Evolutionary conservation across 768 basidiomycete species (phyloP).

Genomic region (Leccinum imitatum): DNA sequence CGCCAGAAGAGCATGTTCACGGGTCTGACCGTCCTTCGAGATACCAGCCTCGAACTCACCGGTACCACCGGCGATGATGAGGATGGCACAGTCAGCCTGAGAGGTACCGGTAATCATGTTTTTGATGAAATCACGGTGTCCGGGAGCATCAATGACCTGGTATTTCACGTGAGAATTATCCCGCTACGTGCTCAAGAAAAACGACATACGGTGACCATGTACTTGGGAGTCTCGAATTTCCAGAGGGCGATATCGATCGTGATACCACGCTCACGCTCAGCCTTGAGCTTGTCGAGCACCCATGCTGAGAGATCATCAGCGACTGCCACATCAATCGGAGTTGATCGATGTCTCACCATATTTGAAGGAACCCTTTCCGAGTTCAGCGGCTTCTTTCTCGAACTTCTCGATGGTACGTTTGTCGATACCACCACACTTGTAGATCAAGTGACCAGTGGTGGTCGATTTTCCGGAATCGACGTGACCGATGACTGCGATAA

Average conservation of each 20-base stretch:
- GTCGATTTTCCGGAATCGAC: conserved; percentile 99
- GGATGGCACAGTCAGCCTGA: conserved; percentile 99
- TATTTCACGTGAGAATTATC: conserved; percentile 9
- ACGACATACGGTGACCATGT: conserved; percentile 78
- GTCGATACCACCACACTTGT: conserved; percentile 99
- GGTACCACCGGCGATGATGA: conserved; percentile 98
- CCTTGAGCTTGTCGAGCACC: conserved; percentile 99
- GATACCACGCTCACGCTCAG: conserved; percentile 99
- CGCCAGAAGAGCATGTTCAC: conserved; percentile 99
- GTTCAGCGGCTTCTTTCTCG: conserved; percentile 99
- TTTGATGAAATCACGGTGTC: conserved; percentile 99
- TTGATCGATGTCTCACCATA: conserved; percentile 64
- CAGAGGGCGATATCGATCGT: conserved; percentile 99
- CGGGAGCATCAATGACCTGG: conserved; percentile 98
- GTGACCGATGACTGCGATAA: conserved; percentile 85
- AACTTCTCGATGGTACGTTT: conserved; percentile 99
- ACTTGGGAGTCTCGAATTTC: conserved; percentile 99
- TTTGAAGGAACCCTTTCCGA: conserved; percentile 99
- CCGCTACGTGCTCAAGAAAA: not conserved
- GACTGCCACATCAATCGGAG: conserved; percentile 14
- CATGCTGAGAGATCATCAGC: conserved; percentile 63
- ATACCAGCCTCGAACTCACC: conserved; percentile 99
- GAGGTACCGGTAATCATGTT: conserved; percentile 99
- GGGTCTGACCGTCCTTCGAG: conserved; percentile 99
- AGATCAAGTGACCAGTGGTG: conserved; percentile 99